Evolutionary conservation across 2,329 filamentous ascomycete genomes (phyloP), one percentile per base, ranked within the genome.

Genomic region (Fusarium sp.): DNA sequence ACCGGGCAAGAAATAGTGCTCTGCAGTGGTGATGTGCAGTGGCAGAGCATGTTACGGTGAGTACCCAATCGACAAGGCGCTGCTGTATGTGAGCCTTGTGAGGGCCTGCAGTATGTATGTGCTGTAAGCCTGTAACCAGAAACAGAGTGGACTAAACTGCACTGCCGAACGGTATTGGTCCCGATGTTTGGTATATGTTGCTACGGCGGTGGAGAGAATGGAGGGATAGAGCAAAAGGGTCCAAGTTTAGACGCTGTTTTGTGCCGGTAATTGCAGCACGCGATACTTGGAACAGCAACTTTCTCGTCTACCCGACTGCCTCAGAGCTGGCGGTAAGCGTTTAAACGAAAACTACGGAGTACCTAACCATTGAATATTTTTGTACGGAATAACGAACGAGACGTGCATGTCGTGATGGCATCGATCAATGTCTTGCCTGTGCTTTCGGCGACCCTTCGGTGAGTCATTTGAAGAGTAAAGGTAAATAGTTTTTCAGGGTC

Each of bases 71-170:
- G 25, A 56, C 39, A 53, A 56, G 33, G 20, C 15, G 35, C 40
- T 46, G 43, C 37, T 51, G 56, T 55, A 48, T 30, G 57, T 55
- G 49, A 57, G 41, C 50, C 50, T 53, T 53, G 50, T 53, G 27
- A 32, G 49, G 40, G 50, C 39, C 41, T 33, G 51, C 50, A 48
- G 39, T 27, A 57, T 39, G 59, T 55, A 65, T 67, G 65, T 66
- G 61, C 44, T 69, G 66, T 69, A 67, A 62, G 48, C 64, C 44
- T 69, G 66, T 69, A 67, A 62, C 56, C 65, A 65, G 64, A 65
- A 52, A 61, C 59, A 41, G 39, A 27, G 63, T 51, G 51, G 35
- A 41, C 41, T 27, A 19, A 35, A 30, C 25, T 25, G 22, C 35
- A 52, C 35, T 59, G 62, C 65, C 55, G 65, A 52, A 52, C 60